phyloP scores from a whole-genome alignment of 306 rosid genomes.

The Glycine latifolia region DNA sequence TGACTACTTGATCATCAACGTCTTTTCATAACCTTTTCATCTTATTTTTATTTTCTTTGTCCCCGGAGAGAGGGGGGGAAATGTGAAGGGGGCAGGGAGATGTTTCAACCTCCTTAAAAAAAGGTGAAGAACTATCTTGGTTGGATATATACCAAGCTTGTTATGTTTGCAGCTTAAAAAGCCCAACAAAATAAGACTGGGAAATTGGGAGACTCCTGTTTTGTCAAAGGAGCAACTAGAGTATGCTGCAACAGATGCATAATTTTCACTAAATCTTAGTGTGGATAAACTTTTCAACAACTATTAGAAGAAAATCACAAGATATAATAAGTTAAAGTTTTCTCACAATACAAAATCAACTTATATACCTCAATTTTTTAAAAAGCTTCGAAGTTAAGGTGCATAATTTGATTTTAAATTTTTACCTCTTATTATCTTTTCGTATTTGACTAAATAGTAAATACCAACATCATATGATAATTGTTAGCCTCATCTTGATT shows the following conservation, averaged over 20 bases:
- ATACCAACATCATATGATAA: background rate
- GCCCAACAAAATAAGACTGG: constrained; percentile 65
- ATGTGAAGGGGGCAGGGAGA: background rate
- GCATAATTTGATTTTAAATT: background rate
- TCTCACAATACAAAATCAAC: background rate
- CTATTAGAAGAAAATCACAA: background rate
- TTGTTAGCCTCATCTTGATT: constrained; percentile 1
- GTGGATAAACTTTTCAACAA: background rate
- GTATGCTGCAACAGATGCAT: constrained; percentile 97
- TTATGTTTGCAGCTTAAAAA: constrained; percentile 74
- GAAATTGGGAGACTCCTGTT: constrained; percentile 81
- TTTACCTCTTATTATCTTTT: background rate
- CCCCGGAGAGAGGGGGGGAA: background rate
- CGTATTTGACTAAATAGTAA: background rate
- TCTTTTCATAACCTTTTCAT: background rate
- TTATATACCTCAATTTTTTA: background rate
- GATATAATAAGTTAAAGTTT: background rate
- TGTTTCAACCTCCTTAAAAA: constrained; percentile 26
- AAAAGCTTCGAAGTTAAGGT: background rate
- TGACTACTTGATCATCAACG: constrained; percentile 13
- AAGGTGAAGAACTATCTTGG: constrained; percentile 12
- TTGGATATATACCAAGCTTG: constrained; percentile 35
- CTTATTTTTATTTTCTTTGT: background rate
- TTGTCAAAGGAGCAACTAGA: constrained; percentile 73
- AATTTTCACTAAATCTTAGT: background rate